Conservation (phyloP, 805 yeast species). For the Komagataella pseudopastoris region DNA sequence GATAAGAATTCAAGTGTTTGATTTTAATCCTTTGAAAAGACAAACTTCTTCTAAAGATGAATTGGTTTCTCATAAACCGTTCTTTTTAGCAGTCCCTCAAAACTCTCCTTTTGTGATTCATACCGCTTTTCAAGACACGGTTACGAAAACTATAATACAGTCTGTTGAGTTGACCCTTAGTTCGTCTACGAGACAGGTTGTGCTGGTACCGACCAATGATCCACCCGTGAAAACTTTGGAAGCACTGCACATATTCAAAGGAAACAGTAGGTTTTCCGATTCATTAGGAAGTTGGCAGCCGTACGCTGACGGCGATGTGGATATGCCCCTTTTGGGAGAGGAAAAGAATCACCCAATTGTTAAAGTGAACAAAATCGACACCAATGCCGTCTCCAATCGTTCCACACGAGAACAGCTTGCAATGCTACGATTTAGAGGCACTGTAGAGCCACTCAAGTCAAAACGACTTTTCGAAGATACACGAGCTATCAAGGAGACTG, state of each 20-base stretch:
- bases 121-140: constrained; percentile 26
- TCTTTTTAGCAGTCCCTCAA: constrained; percentile 51
- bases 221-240: constrained; percentile 32
- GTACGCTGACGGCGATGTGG: constrained; percentile 57
- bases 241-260: constrained; percentile 43
- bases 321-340: constrained; percentile 46
- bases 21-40: constrained; percentile 17
- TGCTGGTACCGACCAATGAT: constrained; percentile 21
- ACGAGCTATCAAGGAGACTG: constrained; percentile 10
- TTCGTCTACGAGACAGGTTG: constrained; percentile 26
- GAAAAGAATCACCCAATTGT: constrained; percentile 26
- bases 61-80: constrained; percentile 43
- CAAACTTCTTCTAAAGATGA: constrained; percentile 15
- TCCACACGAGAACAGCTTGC: constrained; percentile 27
- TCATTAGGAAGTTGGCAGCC: constrained; percentile 63
- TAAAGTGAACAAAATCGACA: constrained; percentile 7
- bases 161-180: constrained; percentile 43
- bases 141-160: constrained; percentile 43
- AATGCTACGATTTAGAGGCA: constrained; percentile 50
- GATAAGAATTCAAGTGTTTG: constrained; percentile 59
- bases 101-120: constrained; percentile 59
- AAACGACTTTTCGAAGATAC: constrained; percentile 25
- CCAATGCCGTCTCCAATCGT: constrained; percentile 6
- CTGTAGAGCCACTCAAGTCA: constrained; percentile 20
- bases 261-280: constrained; percentile 46